phyloP scores from a whole-genome alignment of 495 filamentous ascomycete genomes.

The Margaritispora aquatica region DNA sequence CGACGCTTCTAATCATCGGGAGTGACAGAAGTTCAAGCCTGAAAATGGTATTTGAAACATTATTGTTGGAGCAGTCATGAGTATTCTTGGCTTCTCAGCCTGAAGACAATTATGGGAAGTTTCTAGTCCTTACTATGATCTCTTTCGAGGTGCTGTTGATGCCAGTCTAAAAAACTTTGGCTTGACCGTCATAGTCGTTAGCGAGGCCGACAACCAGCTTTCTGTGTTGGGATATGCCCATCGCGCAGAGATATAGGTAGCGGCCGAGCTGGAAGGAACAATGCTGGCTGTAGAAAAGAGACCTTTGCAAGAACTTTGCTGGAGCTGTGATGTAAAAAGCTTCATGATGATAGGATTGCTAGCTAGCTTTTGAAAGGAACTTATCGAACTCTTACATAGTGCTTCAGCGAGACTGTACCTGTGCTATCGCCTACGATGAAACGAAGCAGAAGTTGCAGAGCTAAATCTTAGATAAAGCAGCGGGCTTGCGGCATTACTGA shows the following conservation, averaged over 20 bases:
- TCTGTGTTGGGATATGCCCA: conserved; percentile 8
- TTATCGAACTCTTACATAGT: too few species aligned
- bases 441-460: too few species aligned
- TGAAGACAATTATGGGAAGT: too few species aligned
- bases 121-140: too few species aligned
- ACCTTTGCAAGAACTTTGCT: conserved; percentile 2
- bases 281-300: conserved; percentile 9
- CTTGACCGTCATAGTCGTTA: conserved; percentile 5
- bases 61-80: conserved; percentile 11
- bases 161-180: conserved; percentile 8
- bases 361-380: too few species aligned
- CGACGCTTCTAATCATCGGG: conserved; percentile 11
- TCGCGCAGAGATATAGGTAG: conserved; percentile 13
- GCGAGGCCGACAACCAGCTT: conserved; percentile 5
- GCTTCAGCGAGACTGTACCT: too few species aligned
- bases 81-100: too few species aligned
- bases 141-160: conserved; percentile 9
- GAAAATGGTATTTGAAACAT: conserved; percentile 4
- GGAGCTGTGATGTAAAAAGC: too few species aligned
- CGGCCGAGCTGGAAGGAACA: conserved; percentile 4
- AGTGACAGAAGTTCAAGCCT: background rate
- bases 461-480: too few species aligned
- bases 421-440: too few species aligned
- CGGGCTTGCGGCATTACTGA: too few species aligned
- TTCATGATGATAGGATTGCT: too few species aligned